Evolutionary conservation across 352 stramenopile genomes (phyloP).

Genomic region (Globisporangium echinulatum): DNA sequence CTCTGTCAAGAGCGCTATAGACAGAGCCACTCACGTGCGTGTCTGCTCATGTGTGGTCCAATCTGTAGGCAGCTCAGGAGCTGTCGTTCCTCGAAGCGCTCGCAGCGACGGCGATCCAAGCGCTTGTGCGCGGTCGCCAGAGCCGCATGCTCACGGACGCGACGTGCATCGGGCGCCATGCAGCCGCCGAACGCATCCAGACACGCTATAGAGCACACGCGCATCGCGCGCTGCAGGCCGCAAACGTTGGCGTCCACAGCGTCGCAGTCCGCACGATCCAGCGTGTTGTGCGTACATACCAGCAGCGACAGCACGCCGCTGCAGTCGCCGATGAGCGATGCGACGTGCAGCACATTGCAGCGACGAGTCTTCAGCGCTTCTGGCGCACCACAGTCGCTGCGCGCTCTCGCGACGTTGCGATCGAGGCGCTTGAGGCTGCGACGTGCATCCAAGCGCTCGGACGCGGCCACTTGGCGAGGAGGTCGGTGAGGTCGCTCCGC

Average conservation of each 20-base stretch:
- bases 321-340: constrained; percentile 25
- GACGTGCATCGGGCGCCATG: constrained; percentile 29
- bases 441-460: constrained; percentile 67
- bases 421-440: constrained; percentile 47
- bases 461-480: constrained; percentile 45
- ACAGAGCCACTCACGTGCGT: too few species aligned
- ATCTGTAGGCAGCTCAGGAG: constrained; percentile 27
- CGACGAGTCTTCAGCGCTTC: constrained; percentile 38
- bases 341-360: constrained; percentile 50
- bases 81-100: constrained; percentile 40
- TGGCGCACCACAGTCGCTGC: constrained; percentile 23
- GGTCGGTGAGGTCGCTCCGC: constrained; percentile 38
- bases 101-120: constrained; percentile 53
- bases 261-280: constrained; percentile 53
- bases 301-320: constrained; percentile 21
- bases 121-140: constrained; percentile 52
- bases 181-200: constrained; percentile 47
- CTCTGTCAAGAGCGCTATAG: not conserved
- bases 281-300: constrained; percentile 26
- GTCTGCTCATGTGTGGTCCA: too few species aligned
- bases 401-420: constrained; percentile 11
- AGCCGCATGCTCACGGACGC: constrained; percentile 44
- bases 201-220: constrained; percentile 26
- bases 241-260: constrained; percentile 28
- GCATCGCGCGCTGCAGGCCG: not conserved